Percentiles rank a stretch among this genome's conserved stretches.
Conservation (phyloP, 257 asterid genomes). For the Solanum dulcamara region DNA sequence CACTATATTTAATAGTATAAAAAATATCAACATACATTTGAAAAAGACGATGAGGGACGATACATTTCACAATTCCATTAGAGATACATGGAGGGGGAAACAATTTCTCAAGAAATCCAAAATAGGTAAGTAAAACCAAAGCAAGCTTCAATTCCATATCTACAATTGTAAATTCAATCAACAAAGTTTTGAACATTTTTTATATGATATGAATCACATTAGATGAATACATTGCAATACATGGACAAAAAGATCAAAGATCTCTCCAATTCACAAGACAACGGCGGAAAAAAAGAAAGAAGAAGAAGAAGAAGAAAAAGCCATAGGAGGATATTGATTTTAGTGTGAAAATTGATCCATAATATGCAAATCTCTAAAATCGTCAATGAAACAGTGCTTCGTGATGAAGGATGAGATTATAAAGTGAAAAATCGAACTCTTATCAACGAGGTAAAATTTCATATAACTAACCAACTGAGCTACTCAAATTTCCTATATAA, state of each 20-base stretch:
- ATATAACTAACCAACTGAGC: background rate
- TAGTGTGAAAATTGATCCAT: too few species aligned
- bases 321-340: too few species aligned
- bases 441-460: too few species aligned
- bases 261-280: background rate
- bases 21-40: background rate
- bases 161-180: background rate
- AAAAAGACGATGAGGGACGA: background rate
- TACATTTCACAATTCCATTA: background rate
- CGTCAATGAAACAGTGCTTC: too few species aligned
- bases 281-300: too few species aligned
- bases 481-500: too few species aligned
- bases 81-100: background rate
- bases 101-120: background rate
- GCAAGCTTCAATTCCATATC: background rate
- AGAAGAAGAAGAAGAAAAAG: too few species aligned
- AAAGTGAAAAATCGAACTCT: background rate
- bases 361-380: too few species aligned
- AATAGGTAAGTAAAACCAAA: background rate
- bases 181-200: too few species aligned
- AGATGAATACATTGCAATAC: background rate
- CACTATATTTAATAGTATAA: background rate
- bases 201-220: background rate
- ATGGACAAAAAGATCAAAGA: background rate
- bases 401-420: too few species aligned